Conservation (phyloP, 805 yeast genomes). For the Lachancea quebecensis region DNA sequence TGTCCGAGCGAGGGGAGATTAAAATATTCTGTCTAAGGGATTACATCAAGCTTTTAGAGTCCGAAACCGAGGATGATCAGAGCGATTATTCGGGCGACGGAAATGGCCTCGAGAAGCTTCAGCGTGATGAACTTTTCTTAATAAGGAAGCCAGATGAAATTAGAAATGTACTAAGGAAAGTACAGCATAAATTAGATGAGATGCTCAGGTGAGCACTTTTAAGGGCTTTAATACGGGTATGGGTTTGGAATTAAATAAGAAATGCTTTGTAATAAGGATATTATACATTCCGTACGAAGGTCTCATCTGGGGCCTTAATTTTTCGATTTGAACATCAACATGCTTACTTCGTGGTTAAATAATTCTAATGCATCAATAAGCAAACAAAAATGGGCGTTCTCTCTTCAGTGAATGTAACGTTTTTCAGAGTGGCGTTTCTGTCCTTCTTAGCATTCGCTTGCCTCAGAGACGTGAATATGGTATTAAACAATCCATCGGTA, state of each 20-base stretch:
- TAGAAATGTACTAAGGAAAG: slow-evolving; percentile 8
- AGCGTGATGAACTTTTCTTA: slow-evolving; percentile 15
- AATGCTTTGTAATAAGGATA: no score
- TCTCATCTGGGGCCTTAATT: no score
- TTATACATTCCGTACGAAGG: no score
- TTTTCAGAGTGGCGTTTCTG: slow-evolving; percentile 41
- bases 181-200: slow-evolving; percentile 19
- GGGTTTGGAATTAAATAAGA: no score
- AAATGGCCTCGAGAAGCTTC: slow-evolving; percentile 5
- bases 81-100: slow-evolving; percentile 5
- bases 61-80: slow-evolving; percentile 6
- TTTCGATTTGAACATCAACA: no score
- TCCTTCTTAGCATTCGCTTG: slow-evolving; percentile 40
- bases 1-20: slow-evolving; percentile 15
- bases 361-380: neutral
- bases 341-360: no score
- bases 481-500: slow-evolving; percentile 41
- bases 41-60: slow-evolving; percentile 8
- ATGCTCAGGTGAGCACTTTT: slow-evolving; percentile 7
- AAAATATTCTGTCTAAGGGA: slow-evolving; percentile 20
- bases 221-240: neutral
- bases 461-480: slow-evolving; percentile 40
- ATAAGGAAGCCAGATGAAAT: slow-evolving; percentile 16
- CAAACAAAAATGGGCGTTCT: slow-evolving; percentile 40
- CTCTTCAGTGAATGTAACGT: slow-evolving; percentile 43